These are phyloP conservation scores for Striga hermonthica DNA, from an alignment of 305 asterid genomes.

Conservation along the genomic window DNA sequence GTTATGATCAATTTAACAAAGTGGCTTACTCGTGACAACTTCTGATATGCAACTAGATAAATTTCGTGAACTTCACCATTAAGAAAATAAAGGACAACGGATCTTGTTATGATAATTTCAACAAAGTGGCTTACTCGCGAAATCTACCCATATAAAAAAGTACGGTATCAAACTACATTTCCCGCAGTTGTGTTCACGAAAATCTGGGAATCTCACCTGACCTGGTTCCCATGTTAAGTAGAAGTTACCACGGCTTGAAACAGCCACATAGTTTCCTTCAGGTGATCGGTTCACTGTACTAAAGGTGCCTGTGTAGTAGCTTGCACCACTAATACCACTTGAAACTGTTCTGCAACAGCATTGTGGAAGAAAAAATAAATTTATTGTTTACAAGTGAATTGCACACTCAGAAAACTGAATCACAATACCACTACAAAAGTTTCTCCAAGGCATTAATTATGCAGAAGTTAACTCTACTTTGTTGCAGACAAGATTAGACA, in stretches of 20 bases:
- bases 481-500: neutral
- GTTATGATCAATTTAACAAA: too few species aligned
- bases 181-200: neutral
- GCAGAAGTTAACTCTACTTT: neutral
- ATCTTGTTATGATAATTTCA: neutral
- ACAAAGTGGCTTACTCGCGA: slow-evolving; percentile 6
- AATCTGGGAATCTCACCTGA: slow-evolving; percentile 58
- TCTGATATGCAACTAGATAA: too few species aligned
- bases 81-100: slow-evolving; percentile 15
- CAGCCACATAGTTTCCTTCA: slow-evolving; percentile 94
- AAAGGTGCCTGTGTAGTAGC: slow-evolving; percentile 95
- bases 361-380: slow-evolving; percentile 20
- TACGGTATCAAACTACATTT: neutral
- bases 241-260: slow-evolving; percentile 99
- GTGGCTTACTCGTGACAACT: too few species aligned
- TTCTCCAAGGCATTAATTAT: slow-evolving; percentile 9
- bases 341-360: slow-evolving; percentile 88
- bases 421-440: slow-evolving; percentile 5
- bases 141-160: neutral
- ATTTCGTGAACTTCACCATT: neutral
- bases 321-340: slow-evolving; percentile 99
- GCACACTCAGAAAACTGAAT: neutral
- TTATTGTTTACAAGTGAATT: slow-evolving; percentile 16
- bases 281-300: slow-evolving; percentile 90
- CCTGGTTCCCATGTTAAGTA: slow-evolving; percentile 99